Percentiles rank a stretch among this genome's conserved stretches.
Evolutionary conservation across 1,284 basidiomycete genomes (phyloP).

Genomic region (Sparassis latifolia): DNA sequence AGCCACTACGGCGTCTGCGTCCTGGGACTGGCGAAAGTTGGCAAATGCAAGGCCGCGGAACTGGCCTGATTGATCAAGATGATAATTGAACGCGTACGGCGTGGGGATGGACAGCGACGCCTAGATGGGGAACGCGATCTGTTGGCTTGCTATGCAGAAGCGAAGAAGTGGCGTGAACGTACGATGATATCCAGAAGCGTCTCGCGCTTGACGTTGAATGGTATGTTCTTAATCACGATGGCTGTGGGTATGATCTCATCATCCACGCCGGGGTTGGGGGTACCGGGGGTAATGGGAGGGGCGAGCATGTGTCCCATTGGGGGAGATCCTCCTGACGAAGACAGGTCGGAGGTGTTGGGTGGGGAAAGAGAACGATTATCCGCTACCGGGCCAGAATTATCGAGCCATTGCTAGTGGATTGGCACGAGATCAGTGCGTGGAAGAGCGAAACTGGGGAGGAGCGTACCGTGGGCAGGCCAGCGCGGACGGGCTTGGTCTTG

Average conservation of each 20-base stretch:
- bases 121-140: constrained; percentile 31
- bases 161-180: constrained; percentile 25
- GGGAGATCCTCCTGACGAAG: constrained; percentile 70
- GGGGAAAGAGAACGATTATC: constrained; percentile 79
- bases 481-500: constrained; percentile 64
- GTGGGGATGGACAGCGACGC: constrained; percentile 91
- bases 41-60: constrained; percentile 99
- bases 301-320: constrained; percentile 52
- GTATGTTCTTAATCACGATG: constrained; percentile 99
- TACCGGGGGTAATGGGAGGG: constrained; percentile 40
- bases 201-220: constrained; percentile 96
- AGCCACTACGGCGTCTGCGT: constrained; percentile 93
- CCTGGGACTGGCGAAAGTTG: constrained; percentile 88
- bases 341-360: constrained; percentile 79
- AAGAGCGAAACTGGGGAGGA: neutral
- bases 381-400: constrained; percentile 41
- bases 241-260: constrained; percentile 98
- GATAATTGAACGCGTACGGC: constrained; percentile 99
- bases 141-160: neutral
- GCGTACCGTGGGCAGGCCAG: constrained; percentile 66
- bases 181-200: constrained; percentile 95
- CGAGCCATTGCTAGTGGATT: constrained; percentile 68
- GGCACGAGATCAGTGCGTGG: constrained; percentile 4
- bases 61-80: constrained; percentile 89
- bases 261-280: constrained; percentile 48